Base-by-base conservation (phyloP, 805 yeast genomes). In the Scheffersomyces amazonensis region DNA sequence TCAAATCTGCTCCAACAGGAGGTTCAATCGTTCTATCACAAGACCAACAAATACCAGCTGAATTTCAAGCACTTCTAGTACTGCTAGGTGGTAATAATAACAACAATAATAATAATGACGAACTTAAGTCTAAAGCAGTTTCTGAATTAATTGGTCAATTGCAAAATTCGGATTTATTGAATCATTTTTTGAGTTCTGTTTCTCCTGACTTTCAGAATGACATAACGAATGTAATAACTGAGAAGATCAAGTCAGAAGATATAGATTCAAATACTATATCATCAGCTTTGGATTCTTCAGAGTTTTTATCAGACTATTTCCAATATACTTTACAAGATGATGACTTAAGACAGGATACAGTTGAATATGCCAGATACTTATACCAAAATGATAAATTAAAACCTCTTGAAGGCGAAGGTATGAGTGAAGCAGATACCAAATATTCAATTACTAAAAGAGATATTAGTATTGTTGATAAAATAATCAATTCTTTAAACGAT, bases 1-100 rank as follows among this genome's bases (percentile, higher is more conserved):
- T 47, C 10, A 34, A 28, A 10, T 59, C 60, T n/a, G 58, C 58
- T 6, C 55, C 60, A 16, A 39, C 52, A 5, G 30, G 15, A 12
- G 22, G 33, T 19, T 18, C 22, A 31, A 9, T 31, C 16, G 22
- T 16, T 12, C 12, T 12, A 31, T 4, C 5, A 5, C 22, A 18
- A 4, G 33, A 18, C 7, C 22, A 5, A 11, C 10, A 17, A 30
- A 4, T 16, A 16, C 35, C 2, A 21, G 42, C 20, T 41, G 35
- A 16, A 37, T 44, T 10, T 17, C 32, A 16, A 31, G 35, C 13
- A 35, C 42, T 34, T 27, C n/a, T n/a, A n/a, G n/a, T n/a, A n/a
- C n/a, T n/a, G n/a, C n/a, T n/a, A n/a, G n/a, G n/a, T n/a, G n/a
- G n/a, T n/a, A 30, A 15, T 8, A 25, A 25, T 10, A 20, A 20